Evolutionary conservation across 2,329 filamentous ascomycete species (phyloP), one percentile per base, ranked within the genome.

Genomic region (Phaeophleospora eucalypticola): DNA sequence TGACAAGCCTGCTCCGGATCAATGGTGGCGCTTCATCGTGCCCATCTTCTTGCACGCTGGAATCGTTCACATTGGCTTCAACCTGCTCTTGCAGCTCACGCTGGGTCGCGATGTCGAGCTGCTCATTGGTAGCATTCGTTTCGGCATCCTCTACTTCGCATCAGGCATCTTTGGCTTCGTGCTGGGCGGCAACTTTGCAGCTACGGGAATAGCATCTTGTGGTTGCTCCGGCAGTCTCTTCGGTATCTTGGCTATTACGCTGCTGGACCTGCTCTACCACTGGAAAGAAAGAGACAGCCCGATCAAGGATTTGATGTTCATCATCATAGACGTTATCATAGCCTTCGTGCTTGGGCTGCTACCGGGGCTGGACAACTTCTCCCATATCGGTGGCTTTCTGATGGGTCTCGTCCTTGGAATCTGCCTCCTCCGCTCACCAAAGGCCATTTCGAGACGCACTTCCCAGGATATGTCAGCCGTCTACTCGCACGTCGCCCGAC

Each of bases 11-110:
- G 77, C 81, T 51, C 93, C 93, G 0, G 83, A 97, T 64, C 93
- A 98, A 67, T 98, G 93, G 93, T 98, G 81, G 70, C 86, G 93
- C 51, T 97, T 98, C 72, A 96, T 98, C 63, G 73, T 85, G 1
- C 91, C 93, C 33, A 96, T 98, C 52, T 98, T 98, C 71, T 74
- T 98, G 60, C 93, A 98, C 62, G 89, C 89, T 1, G 93, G 93
- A 12, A 71, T 98, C 46, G 84, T 98, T 53, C 93, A 98, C 65
- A 96, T 98, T 48, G 87, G 82, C 14, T 96, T 97, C 77, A 98
- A 98, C 69, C 77, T 98, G 70, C 77, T 97, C 6, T 78, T 96
- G 17, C 93, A 98, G 67, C 70, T 96, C 61, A 94, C 88, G 0
- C 80, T 97, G 45, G 93, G 86, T 21, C 83, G 86, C 34, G 93